phyloP scores from a whole-genome alignment of 2,329 filamentous ascomycete genomes.

The Microcera coccophila region DNA sequence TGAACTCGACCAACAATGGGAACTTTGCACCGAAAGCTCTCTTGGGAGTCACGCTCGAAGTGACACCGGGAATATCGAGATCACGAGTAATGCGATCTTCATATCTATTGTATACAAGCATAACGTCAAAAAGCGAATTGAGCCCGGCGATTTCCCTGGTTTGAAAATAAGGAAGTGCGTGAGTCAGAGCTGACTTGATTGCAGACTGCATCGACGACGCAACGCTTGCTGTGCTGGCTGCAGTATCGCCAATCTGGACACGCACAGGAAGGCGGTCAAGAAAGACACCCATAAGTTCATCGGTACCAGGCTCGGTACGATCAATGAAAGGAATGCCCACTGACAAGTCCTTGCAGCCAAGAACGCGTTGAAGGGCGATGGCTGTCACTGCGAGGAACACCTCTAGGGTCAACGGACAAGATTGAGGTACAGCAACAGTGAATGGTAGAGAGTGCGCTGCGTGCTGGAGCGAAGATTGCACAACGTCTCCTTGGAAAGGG shows the following conservation, averaged over 20 bases:
- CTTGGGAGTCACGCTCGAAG: background rate
- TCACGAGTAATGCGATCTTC: background rate
- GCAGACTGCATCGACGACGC: background rate
- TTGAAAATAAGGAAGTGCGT: background rate
- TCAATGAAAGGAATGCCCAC: background rate
- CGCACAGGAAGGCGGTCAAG: background rate
- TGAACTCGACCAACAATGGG: background rate
- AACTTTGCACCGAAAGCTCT: background rate
- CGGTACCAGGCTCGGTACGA: background rate
- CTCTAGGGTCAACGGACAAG: background rate
- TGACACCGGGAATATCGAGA: background rate
- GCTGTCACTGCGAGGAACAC: background rate
- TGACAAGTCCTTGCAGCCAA: background rate
- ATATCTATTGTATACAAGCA: background rate
- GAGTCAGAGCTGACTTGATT: background rate
- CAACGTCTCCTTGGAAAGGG: no score
- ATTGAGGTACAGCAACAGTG: no score
- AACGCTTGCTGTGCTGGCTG: no score
- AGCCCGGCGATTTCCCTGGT: background rate
- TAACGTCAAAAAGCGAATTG: background rate
- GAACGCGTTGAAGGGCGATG: background rate
- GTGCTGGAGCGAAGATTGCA: no score
- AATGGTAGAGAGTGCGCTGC: no score
- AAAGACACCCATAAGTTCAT: background rate
- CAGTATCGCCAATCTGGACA: background rate